phyloP scores from a whole-genome alignment of 1,284 basidiomycete genomes.

The Fomitiporia mediterranea region DNA sequence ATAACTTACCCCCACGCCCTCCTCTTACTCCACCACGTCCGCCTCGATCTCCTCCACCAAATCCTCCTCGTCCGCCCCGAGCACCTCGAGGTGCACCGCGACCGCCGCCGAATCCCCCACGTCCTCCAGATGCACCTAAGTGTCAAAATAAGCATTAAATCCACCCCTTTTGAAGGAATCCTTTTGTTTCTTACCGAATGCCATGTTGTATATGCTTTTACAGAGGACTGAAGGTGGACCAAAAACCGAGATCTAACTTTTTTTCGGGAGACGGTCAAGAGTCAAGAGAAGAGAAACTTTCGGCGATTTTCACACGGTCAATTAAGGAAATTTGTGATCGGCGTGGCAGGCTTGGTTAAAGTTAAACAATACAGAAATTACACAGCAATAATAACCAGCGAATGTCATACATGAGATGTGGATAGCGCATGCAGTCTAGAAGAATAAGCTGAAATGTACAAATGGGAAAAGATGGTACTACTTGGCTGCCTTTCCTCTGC shows the following conservation, averaged over 20 bases:
- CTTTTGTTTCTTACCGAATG: constrained; percentile 30
- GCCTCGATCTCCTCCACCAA: constrained; percentile 29
- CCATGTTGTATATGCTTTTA: constrained; percentile 25
- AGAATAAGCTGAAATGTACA: too few species aligned
- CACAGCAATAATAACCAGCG: not conserved
- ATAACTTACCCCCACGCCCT: constrained; percentile 21
- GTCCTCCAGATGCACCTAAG: constrained; percentile 43
- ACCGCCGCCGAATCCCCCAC: constrained; percentile 34
- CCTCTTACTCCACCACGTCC: constrained; percentile 31
- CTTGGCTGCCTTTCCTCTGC: constrained; percentile 36
- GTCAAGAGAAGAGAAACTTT: constrained; percentile 1
- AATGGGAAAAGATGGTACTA: not conserved
- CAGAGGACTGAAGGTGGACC: not conserved
- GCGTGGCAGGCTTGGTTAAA: not conserved
- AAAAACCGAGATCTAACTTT: not conserved
- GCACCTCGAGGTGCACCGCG: constrained; percentile 25
- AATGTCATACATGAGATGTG: too few species aligned
- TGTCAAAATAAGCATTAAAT: not conserved
- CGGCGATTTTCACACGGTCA: constrained; percentile 10
- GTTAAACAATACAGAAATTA: not conserved
- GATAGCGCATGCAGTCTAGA: too few species aligned
- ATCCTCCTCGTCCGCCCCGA: constrained; percentile 28
- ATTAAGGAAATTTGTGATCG: not conserved
- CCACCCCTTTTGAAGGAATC: not conserved
- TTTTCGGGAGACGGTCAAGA: too few species aligned